phyloP scores from a whole-genome alignment of 116 monocot species.

The Zostera marina region DNA sequence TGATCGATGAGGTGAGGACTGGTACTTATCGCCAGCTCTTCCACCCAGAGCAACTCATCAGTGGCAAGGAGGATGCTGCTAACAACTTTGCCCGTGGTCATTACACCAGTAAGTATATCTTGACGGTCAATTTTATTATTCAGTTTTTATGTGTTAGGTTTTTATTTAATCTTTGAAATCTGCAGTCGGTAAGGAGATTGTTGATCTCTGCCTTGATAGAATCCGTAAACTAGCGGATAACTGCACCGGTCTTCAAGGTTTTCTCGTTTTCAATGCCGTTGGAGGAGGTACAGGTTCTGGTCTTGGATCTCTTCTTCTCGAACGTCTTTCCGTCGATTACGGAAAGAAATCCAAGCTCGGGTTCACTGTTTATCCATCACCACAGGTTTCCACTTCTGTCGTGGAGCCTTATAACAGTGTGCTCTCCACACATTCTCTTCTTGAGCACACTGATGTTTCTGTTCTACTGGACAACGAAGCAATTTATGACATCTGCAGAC shows the following conservation, averaged over 20 bases:
- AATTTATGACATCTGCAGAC: slow-evolving; percentile 30
- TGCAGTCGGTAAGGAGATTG: slow-evolving; percentile 30
- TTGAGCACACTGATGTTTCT: slow-evolving; percentile 31
- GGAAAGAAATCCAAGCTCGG: slow-evolving; percentile 38
- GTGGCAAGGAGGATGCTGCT: slow-evolving; percentile 42
- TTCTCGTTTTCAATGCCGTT: slow-evolving; percentile 26
- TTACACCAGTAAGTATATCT: slow-evolving; percentile 19
- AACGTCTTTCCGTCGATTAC: slow-evolving; percentile 30
- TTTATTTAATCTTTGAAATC: not conserved
- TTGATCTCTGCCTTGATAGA: slow-evolving; percentile 25
- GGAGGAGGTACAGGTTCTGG: slow-evolving; percentile 32
- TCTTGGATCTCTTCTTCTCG: slow-evolving; percentile 24
- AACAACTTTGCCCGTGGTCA: slow-evolving; percentile 47
- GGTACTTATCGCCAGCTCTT: slow-evolving; percentile 39
- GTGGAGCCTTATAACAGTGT: slow-evolving; percentile 38
- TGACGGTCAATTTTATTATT: no score
- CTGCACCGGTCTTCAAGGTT: slow-evolving; percentile 29
- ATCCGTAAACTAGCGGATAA: slow-evolving; percentile 29
- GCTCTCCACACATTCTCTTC: slow-evolving; percentile 28
- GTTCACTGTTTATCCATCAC: slow-evolving; percentile 32
- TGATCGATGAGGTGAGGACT: slow-evolving; percentile 35
- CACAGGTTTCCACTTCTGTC: slow-evolving; percentile 29
- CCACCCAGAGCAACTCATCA: slow-evolving; percentile 47
- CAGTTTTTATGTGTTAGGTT: not conserved
- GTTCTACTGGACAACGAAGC: slow-evolving; percentile 31